Evolutionary conservation across 2,329 filamentous ascomycete genomes (phyloP).

Genomic region (Ophiostoma angusticollis): DNA sequence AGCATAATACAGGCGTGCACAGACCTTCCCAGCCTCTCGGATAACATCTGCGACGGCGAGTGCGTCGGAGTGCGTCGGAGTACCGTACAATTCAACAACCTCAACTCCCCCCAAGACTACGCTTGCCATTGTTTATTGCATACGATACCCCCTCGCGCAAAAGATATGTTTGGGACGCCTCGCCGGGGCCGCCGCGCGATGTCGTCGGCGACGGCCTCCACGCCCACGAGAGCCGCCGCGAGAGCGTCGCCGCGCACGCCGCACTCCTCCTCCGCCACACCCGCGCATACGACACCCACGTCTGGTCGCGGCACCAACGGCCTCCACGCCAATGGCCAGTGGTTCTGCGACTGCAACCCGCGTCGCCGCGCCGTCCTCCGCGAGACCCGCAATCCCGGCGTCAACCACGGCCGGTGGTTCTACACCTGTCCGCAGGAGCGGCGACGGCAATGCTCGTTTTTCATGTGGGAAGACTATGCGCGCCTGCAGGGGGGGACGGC

Average conservation of each 20-base stretch:
- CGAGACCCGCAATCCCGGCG: constrained; percentile 25
- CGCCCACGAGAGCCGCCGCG: no score
- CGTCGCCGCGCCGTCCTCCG: constrained; percentile 23
- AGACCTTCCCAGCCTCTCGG: no score
- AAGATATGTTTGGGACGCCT: no score
- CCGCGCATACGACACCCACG: constrained; percentile 1
- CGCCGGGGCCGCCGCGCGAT: no score
- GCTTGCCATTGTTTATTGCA: no score
- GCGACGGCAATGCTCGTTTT: constrained; percentile 27
- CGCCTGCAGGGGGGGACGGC: constrained; percentile 16
- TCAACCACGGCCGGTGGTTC: constrained; percentile 30
- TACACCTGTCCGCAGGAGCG: constrained; percentile 26
- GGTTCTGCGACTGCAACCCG: constrained; percentile 29
- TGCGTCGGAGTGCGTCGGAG: no score
- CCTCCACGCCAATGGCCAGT: constrained; percentile 16
- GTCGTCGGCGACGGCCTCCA: background rate
- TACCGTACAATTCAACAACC: no score
- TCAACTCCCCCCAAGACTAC: no score
- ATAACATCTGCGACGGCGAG: no score
- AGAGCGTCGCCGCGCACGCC: background rate
- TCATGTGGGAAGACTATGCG: constrained; percentile 31
- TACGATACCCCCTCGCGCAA: no score
- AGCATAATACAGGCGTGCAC: no score
- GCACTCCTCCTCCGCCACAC: background rate
- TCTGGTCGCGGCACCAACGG: constrained; percentile 12